phyloP scores from a whole-genome alignment of 768 basidiomycete genomes.

The Boletus reticuloceps region DNA sequence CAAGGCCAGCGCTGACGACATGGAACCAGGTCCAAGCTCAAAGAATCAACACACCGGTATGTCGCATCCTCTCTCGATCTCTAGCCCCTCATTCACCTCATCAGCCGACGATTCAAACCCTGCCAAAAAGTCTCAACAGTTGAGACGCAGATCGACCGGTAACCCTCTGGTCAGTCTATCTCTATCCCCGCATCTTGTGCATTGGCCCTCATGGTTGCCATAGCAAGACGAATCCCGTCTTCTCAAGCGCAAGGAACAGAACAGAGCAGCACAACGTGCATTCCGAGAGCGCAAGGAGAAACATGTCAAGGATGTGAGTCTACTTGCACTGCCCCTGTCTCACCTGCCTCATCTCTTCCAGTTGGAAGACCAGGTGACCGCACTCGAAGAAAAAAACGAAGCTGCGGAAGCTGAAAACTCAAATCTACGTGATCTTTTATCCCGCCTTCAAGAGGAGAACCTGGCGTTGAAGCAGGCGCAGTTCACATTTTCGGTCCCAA shows the following conservation, averaged over 20 bases:
- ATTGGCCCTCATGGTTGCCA: conserved; percentile 4
- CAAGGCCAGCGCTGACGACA: conserved; percentile 67
- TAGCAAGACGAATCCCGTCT: conserved; percentile 68
- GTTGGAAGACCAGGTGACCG: conserved; percentile 90
- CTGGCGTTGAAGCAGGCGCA: conserved; percentile 72
- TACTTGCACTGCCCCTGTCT: conserved; percentile 3
- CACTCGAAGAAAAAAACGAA: conserved; percentile 81
- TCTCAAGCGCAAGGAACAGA: conserved; percentile 93
- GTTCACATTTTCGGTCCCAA: conserved; percentile 83
- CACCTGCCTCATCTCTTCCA: conserved; percentile 28
- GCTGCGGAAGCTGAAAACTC: conserved; percentile 75
- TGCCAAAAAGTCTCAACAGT: conserved; percentile 24
- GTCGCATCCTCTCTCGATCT: conserved; percentile 21
- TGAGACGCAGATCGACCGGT: conserved; percentile 43
- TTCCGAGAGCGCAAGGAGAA: conserved; percentile 98
- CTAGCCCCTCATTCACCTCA: not conserved
- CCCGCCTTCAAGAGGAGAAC: conserved; percentile 86
- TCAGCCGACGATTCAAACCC: conserved; percentile 25
- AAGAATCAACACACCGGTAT: conserved; percentile 66
- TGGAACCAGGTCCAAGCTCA: conserved; percentile 61
- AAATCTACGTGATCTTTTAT: conserved; percentile 82
- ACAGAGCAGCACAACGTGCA: conserved; percentile 93
- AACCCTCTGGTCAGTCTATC: conserved; percentile 33
- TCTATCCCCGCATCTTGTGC: not conserved
- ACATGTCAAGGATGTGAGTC: conserved; percentile 91